These are phyloP conservation scores for Lasiodiplodia citricola DNA, from an alignment of 2,329 filamentous ascomycete genomes.

Conservation along the genomic window DNA sequence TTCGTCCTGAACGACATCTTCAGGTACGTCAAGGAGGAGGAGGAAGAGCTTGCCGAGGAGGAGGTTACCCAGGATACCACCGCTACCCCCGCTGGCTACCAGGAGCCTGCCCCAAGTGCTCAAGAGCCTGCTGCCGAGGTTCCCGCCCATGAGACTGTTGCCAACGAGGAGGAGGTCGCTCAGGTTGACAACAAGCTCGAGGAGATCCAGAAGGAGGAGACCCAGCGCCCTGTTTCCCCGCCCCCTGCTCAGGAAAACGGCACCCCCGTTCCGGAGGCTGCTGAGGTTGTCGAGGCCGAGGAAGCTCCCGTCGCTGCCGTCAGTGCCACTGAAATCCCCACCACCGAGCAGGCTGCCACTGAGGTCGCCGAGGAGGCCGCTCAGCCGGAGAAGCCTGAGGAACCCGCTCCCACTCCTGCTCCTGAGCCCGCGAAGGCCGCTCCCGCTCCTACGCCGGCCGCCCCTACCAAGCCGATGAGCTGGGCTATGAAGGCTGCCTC, in stretches of 20 bases:
- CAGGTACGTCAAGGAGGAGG: conserved; percentile 85
- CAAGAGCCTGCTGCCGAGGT: conserved; percentile 39
- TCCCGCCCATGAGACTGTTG: conserved; percentile 43
- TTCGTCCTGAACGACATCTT: conserved; percentile 99
- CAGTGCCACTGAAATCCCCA: conserved; percentile 29
- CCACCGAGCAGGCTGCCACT: conserved; percentile 42
- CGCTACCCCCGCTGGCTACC: conserved; percentile 43
- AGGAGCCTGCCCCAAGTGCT: conserved; percentile 48
- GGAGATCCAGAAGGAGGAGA: conserved; percentile 53
- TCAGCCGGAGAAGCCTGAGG: conserved; percentile 67
- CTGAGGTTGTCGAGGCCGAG: conserved; percentile 45
- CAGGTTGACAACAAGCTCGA: conserved; percentile 77
- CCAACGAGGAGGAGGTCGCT: conserved; percentile 51
- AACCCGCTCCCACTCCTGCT: conserved; percentile 63
- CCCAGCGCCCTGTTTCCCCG: conserved; percentile 32
- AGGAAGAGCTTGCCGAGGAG: conserved; percentile 67
- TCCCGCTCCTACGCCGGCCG: conserved; percentile 63
- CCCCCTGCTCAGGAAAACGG: conserved; percentile 43
- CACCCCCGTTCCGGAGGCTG: conserved; percentile 42
- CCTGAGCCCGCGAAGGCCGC: conserved; percentile 62
- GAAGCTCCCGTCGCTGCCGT: conserved; percentile 44
- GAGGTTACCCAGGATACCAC: conserved; percentile 37
- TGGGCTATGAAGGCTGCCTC: conserved; percentile 71
- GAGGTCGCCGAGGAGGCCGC: conserved; percentile 36
- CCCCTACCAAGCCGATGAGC: conserved; percentile 63